Conservation (phyloP, 129 eudicot genomes). For the Kitagawia praeruptora region DNA sequence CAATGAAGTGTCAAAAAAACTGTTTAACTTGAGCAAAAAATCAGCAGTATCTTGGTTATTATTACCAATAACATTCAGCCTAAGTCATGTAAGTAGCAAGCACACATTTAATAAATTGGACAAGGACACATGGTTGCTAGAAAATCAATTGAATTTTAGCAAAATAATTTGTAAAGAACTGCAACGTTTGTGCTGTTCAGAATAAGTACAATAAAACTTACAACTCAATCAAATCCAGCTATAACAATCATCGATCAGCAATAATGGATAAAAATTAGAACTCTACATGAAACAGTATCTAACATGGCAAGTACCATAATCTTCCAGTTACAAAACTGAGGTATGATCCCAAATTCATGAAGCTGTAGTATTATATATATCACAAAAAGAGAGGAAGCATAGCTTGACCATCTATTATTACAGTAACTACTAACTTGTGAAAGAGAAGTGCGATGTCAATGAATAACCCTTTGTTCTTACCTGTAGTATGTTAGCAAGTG, state of each 20-base stretch:
- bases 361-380: background rate
- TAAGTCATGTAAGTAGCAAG: background rate
- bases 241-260: background rate
- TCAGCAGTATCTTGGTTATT: background rate
- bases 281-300: background rate
- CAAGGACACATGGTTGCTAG: background rate
- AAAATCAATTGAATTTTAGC: background rate
- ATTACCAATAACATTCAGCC: background rate
- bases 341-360: background rate
- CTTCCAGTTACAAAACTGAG: background rate
- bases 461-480: slow-evolving; percentile 27
- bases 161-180: background rate
- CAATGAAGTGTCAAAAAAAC: background rate
- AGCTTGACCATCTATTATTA: background rate
- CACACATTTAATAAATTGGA: background rate
- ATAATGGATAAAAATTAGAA: background rate
- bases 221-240: background rate
- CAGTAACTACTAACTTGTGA: background rate
- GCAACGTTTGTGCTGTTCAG: background rate
- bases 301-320: too few species aligned
- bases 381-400: background rate
- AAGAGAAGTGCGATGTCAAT: background rate
- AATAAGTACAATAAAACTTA: background rate
- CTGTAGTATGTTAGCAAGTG: slow-evolving; percentile 90
- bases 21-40: background rate